Percentiles rank a stretch among this genome's conserved stretches.
Evolutionary conservation across 2,329 filamentous ascomycete species (phyloP).

Genomic region (Ophiostoma angusticollis): DNA sequence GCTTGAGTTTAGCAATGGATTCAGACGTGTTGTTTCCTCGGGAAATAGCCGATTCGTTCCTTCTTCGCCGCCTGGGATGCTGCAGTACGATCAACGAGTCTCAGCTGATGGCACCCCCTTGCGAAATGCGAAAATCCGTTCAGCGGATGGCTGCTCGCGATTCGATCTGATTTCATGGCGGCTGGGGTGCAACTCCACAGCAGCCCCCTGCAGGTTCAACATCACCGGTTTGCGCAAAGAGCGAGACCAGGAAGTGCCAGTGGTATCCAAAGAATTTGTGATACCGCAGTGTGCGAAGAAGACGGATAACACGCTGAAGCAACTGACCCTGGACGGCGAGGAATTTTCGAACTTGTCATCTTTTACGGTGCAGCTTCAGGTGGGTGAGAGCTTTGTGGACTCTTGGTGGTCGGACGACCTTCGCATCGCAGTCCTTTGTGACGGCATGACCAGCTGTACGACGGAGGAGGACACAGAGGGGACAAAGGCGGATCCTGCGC

Average conservation of each 20-base stretch:
- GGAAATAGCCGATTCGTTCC: constrained; percentile 12
- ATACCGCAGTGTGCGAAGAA: constrained; percentile 20
- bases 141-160: constrained; percentile 18
- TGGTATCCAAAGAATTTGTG: constrained; percentile 15
- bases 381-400: constrained; percentile 17
- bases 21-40: constrained; percentile 18
- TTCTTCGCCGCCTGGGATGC: constrained; percentile 16
- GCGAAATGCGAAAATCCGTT: constrained; percentile 16
- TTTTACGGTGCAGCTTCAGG: constrained; percentile 27
- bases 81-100: constrained; percentile 18
- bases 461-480: neutral
- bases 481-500: too few relatives aligned
- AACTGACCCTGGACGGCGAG: constrained; percentile 15
- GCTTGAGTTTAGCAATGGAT: constrained; percentile 25
- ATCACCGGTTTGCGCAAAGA: constrained; percentile 22
- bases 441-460: neutral
- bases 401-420: constrained; percentile 36
- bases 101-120: constrained; percentile 4
- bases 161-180: constrained; percentile 25
- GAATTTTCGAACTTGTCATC: constrained; percentile 23
- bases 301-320: constrained; percentile 20
- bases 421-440: neutral
- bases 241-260: constrained; percentile 15
- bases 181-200: constrained; percentile 26
- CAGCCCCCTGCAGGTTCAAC: constrained; percentile 23